phyloP scores from a whole-genome alignment of 352 stramenopile genomes.

The Pythium myriotylum region DNA sequence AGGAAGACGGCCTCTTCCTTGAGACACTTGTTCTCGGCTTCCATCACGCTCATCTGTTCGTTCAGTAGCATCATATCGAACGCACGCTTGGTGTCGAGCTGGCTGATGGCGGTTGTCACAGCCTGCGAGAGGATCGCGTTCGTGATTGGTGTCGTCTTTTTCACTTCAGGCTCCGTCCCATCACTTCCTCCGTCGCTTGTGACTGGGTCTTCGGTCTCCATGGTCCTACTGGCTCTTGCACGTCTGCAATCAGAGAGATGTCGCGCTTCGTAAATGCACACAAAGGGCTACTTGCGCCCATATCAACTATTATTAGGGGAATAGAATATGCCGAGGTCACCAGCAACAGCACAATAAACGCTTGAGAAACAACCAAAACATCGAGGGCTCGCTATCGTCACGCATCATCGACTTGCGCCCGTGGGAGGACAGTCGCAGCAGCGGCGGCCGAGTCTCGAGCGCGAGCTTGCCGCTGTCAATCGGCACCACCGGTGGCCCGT shows the following conservation, averaged over 20 bases:
- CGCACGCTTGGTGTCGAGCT: slow-evolving; percentile 56
- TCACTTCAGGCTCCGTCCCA: background rate
- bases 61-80: slow-evolving; percentile 74
- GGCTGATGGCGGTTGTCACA: slow-evolving; percentile 41
- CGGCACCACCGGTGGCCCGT: slow-evolving; percentile 24
- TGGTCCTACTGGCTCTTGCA: background rate
- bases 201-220: slow-evolving; percentile 3
- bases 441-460: background rate
- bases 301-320: too few species aligned
- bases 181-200: background rate
- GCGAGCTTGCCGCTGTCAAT: slow-evolving; percentile 17
- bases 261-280: background rate
- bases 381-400: slow-evolving; percentile 11
- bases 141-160: slow-evolving; percentile 20
- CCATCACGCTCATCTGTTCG: slow-evolving; percentile 44
- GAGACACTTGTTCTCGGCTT: slow-evolving; percentile 36
- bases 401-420: slow-evolving; percentile 19
- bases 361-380: slow-evolving; percentile 31
- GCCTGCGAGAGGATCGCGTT: slow-evolving; percentile 55
- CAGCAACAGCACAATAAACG: slow-evolving; percentile 43
- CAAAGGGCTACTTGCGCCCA: background rate
- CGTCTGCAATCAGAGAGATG: too few species aligned
- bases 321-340: background rate
- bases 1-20: slow-evolving; percentile 56
- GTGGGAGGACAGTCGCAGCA: slow-evolving; percentile 14